Percentiles rank a stretch among this genome's conserved stretches.
phyloP scores from a whole-genome alignment of 139 green algal species.

The Mesotaenium endlicherianum region DNA sequence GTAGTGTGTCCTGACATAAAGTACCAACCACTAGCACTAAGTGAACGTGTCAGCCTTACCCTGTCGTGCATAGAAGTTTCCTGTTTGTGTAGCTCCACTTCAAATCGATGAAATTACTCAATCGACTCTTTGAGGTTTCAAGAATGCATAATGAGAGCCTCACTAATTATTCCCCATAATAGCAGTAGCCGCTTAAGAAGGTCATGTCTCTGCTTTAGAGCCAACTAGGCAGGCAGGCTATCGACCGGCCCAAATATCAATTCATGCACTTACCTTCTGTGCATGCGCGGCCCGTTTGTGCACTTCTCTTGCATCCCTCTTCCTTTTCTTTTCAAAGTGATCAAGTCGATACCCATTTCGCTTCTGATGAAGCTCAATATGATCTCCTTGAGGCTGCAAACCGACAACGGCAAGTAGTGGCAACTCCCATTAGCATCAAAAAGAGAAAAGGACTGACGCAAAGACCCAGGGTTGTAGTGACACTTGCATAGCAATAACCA shows the following conservation, averaged over 20 bases:
- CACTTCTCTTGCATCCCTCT: constrained; percentile 88
- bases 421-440: neutral
- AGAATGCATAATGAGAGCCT: too few relatives aligned
- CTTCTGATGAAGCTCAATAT: constrained; percentile 97
- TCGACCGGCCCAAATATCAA: neutral
- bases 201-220: neutral
- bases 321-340: constrained; percentile 88
- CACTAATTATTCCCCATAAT: neutral
- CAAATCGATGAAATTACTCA: too few relatives aligned
- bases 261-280: constrained; percentile 54
- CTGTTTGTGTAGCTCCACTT: too few relatives aligned
- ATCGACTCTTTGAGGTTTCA: too few relatives aligned
- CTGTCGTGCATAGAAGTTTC: too few relatives aligned
- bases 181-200: neutral
- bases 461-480: neutral
- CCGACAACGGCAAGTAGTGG: too few relatives aligned
- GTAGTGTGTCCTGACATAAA: neutral
- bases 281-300: constrained; percentile 84
- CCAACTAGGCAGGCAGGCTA: neutral
- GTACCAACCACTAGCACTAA: too few relatives aligned
- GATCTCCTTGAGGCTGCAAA: constrained; percentile 88
- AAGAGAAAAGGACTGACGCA: neutral
- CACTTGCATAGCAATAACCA: too few relatives aligned
- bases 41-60: too few relatives aligned
- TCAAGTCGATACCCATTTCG: constrained; percentile 86